Base-by-base conservation (phyloP, 1,139 yeast species). In the Debaryomyces psychrophilus region DNA sequence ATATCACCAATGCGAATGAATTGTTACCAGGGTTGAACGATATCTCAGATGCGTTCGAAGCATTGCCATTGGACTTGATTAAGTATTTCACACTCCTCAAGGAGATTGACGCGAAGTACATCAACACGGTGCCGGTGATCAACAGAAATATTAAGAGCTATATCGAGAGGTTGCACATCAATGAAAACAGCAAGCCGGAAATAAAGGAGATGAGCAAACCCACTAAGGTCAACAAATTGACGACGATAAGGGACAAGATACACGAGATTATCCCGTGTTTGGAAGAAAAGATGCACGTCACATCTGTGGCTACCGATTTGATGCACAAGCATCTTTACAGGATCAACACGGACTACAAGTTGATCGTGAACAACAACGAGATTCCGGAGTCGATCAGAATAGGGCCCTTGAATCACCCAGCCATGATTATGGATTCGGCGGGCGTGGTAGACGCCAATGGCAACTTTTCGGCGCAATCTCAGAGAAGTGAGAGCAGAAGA, bases 201-300 rank as follows among this genome's bases (percentile, higher is more conserved):
- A 48, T 44, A 15, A 34, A 36, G 37, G 50, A 46, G 37, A 33
- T 34, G 42, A 40, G 27, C 36, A 37, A 23, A 20, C 29, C 15
- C 29, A 41, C 47, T 17, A 46, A 55, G 59, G 17, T 52, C 20
- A 54, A 54, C 28, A 57, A 65, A 18, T 60, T 75, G 37, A 58
- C 51, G 31, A 47, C 51, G n/a, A 79, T 82, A 43, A 74, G 78
- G 47, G 67, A 69, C 44, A 67, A 73, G 46, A 69, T 85, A 49
- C 81, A 78, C 54, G 96, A 88, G 50, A 76, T 93, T 44, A 83
- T 93, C 71, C 98, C 98, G 0, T 90, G 97, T 54, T 71, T 93
- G 49, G 99, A 93, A 61, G 98, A 93, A 63, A 93, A 93, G 67
- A 90, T 93, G 95, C 97, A 93, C 62, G 97, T 93, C 31, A 95